phyloP scores from a whole-genome alignment of 257 asterid genomes.

The Forsythia suspensa region DNA sequence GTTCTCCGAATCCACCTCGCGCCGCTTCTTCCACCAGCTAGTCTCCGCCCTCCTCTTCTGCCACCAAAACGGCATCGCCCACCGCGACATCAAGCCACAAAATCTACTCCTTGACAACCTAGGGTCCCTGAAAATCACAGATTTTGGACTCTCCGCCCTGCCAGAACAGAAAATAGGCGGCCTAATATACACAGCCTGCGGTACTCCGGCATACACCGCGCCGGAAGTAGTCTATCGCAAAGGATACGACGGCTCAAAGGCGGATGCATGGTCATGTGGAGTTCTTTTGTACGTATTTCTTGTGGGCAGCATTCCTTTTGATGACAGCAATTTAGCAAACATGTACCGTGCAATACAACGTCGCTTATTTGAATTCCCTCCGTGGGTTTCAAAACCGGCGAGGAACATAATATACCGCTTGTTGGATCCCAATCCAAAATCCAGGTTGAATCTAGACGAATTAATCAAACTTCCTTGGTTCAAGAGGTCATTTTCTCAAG shows the following conservation, averaged over 20 bases:
- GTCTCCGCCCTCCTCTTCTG: conserved; percentile 77
- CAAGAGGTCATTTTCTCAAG: conserved; percentile 50
- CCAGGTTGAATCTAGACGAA: conserved; percentile 61
- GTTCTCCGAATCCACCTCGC: conserved; percentile 56
- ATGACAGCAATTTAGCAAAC: conserved; percentile 57
- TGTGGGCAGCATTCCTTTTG: conserved; percentile 67
- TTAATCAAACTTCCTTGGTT: conserved; percentile 61
- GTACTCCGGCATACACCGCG: conserved; percentile 91
- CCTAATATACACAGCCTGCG: conserved; percentile 73
- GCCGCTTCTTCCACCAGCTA: conserved; percentile 62
- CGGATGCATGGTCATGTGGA: conserved; percentile 98
- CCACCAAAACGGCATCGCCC: conserved; percentile 79
- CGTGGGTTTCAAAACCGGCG: conserved; percentile 66
- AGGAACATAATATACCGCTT: conserved; percentile 31
- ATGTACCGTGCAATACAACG: conserved; percentile 79
- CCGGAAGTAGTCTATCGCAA: conserved; percentile 75
- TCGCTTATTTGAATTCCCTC: conserved; percentile 55
- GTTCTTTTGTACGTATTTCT: conserved; percentile 62
- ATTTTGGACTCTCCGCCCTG: conserved; percentile 41
- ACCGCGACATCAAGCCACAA: conserved; percentile 92
- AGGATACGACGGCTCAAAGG: conserved; percentile 81
- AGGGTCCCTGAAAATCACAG: conserved; percentile 39
- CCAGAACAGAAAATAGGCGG: conserved; percentile 67
- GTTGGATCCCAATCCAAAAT: conserved; percentile 74
- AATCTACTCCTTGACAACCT: conserved; percentile 68